Conservation (phyloP, 768 basidiomycete species). For the Termitomyces eurrhizus region DNA sequence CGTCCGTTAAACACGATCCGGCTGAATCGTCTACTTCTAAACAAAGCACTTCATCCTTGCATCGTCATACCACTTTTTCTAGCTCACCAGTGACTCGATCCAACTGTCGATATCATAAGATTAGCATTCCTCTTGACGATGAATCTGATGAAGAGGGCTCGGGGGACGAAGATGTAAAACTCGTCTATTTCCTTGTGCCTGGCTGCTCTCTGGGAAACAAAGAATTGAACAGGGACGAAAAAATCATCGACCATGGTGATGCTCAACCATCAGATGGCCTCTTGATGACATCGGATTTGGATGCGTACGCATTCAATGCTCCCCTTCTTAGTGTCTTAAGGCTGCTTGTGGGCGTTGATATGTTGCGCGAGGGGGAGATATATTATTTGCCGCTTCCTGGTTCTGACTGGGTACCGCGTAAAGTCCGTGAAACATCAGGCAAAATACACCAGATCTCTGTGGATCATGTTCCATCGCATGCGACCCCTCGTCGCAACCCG, state of each 20-base stretch:
- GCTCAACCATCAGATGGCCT: constrained; percentile 48
- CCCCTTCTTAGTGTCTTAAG: constrained; percentile 55
- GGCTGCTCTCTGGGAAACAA: constrained; percentile 60
- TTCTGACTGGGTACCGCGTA: constrained; percentile 32
- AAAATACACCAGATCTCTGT: background rate
- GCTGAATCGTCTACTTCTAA: constrained; percentile 15
- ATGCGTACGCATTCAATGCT: constrained; percentile 44
- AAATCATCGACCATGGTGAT: constrained; percentile 58
- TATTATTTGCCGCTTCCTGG: constrained; percentile 55
- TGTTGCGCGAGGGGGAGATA: constrained; percentile 61
- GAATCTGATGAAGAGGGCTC: constrained; percentile 10
- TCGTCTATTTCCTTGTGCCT: constrained; percentile 63
- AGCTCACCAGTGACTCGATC: constrained; percentile 61
- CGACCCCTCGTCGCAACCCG: constrained; percentile 25
- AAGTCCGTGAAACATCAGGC: background rate
- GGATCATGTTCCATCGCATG: constrained; percentile 16
- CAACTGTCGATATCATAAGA: constrained; percentile 66
- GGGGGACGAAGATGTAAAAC: constrained; percentile 45
- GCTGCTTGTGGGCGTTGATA: constrained; percentile 60
- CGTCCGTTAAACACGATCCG: constrained; percentile 9
- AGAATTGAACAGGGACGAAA: constrained; percentile 55
- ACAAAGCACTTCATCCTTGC: constrained; percentile 14
- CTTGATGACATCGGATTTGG: constrained; percentile 45
- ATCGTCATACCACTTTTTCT: constrained; percentile 18
- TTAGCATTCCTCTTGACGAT: constrained; percentile 46